Evolutionary conservation across 305 asterid genomes (phyloP), one percentile per base, ranked within the genome.

Genomic region (Plantago rigida): DNA sequence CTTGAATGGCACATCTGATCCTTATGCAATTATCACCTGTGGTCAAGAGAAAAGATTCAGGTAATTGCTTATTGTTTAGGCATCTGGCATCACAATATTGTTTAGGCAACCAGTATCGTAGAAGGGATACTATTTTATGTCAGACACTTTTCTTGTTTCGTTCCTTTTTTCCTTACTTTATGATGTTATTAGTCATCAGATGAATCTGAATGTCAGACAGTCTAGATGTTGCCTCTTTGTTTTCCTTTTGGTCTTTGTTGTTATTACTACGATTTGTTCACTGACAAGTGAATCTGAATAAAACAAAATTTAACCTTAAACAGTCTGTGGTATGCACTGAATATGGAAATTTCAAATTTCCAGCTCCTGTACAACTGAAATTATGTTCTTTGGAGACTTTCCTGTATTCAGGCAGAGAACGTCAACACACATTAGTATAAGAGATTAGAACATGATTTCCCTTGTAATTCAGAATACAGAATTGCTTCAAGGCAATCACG

Each of bases 1-100:
- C 74, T 69, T 89, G 68, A 89, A 85, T 78, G 95, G 97, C 74
- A 83, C 94, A 57, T 83, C 97, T 56, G 97, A 87, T 82, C 95
- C 99, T 71, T 92, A 86, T 78, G 97, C 92, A 63, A 82, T 89
- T 65, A 82, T 92, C 56, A 79, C 88, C 59, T 89, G 97, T 74
- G 93, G 96, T 64, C 68, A 80, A 47, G 90, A 89, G 73, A 92
- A 89, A 78, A 81, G 87, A 53, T 85, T 89, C 73, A 92, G 99
- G 99, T 92, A 71, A 80, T 69, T 73, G 66, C 72, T 62, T 77
- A 69, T 66, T 72, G 60, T 72, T 66, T 46, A 59, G 67, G 68
- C 61, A 65, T 62, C 66, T 68, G 68, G 60, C 49, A 51, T 59
- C 58, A 51, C 59, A 58, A 63, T 8, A 41, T 69, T 72, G 62